Percentiles rank a stretch among this genome's conserved stretches.
Evolutionary conservation across 768 basidiomycete genomes (phyloP).

Genomic region (Rickenella mellea): DNA sequence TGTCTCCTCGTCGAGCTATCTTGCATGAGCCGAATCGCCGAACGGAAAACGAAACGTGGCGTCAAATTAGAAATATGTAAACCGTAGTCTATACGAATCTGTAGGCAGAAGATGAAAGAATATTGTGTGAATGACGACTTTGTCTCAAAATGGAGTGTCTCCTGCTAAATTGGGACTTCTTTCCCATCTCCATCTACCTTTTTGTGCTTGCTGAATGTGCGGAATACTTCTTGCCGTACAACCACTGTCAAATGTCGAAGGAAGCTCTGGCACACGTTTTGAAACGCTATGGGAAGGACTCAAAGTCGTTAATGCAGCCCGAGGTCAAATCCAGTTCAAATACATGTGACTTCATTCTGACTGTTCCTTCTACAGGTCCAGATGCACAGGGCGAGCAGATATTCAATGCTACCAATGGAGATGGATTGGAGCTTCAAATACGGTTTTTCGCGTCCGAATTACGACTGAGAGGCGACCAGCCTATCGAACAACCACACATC

Average conservation of each 20-base stretch:
- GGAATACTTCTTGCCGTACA: constrained; percentile 52
- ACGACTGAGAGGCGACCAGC: constrained; percentile 49
- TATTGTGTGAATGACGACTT: too few species aligned
- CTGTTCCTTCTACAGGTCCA: constrained; percentile 39
- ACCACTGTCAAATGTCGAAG: constrained; percentile 6
- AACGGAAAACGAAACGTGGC: too few species aligned
- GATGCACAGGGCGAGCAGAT: constrained; percentile 40
- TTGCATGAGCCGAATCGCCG: constrained; percentile 31
- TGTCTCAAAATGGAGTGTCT: too few species aligned
- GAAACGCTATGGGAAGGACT: constrained; percentile 23
- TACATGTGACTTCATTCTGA: constrained; percentile 2
- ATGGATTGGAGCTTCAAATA: constrained; percentile 23
- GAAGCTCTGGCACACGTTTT: constrained; percentile 11
- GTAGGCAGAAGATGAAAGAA: too few species aligned
- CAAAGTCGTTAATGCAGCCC: constrained; percentile 39
- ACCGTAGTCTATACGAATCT: too few species aligned
- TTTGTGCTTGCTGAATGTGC: constrained; percentile 39
- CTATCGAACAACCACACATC: constrained; percentile 62
- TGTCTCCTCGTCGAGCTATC: constrained; percentile 84
- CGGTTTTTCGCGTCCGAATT: constrained; percentile 73
- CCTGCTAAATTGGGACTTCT: constrained; percentile 3
- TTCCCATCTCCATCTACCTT: constrained; percentile 7
- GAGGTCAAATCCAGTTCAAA: constrained; percentile 32
- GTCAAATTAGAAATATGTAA: too few species aligned
- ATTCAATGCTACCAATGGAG: constrained; percentile 9